Percentiles rank a stretch among this genome's conserved stretches.
These are phyloP conservation scores for Tulasnella sp. DNA, from an alignment of 768 basidiomycete genomes.

Conservation along the genomic window DNA sequence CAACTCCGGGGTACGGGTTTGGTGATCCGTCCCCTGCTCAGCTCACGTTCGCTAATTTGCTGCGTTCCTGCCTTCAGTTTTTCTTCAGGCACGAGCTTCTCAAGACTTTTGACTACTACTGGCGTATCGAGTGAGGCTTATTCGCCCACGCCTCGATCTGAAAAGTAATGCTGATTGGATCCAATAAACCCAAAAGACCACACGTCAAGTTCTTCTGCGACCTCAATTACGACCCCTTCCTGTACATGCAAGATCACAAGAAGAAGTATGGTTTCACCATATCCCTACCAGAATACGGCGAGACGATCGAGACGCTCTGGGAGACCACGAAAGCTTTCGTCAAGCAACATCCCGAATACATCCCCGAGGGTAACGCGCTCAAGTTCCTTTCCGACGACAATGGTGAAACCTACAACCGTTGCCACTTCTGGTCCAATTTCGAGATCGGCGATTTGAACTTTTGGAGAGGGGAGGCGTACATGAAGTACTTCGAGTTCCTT, in stretches of 20 bases:
- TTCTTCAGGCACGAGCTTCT: conserved; percentile 76
- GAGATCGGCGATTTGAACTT: conserved; percentile 80
- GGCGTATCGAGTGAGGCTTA: conserved; percentile 69
- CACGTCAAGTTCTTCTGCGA: conserved; percentile 76
- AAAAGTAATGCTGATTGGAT: background rate
- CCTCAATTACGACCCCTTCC: conserved; percentile 63
- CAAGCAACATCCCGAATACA: conserved; percentile 45
- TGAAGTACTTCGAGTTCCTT: conserved; percentile 71
- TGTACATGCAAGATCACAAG: conserved; percentile 65
- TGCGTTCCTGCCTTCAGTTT: conserved; percentile 39
- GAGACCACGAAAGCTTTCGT: conserved; percentile 64
- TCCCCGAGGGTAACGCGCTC: conserved; percentile 59
- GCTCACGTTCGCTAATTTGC: conserved; percentile 26
- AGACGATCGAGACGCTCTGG: conserved; percentile 79
- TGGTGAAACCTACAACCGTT: conserved; percentile 62
- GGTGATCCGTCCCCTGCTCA: background rate
- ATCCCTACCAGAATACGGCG: conserved; percentile 63
- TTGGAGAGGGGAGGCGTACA: conserved; percentile 75
- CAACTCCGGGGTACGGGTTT: conserved; percentile 61
- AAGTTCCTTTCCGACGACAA: conserved; percentile 64
- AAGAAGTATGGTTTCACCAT: conserved; percentile 89
- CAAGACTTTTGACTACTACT: conserved; percentile 72
- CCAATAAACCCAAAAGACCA: conserved; percentile 44
- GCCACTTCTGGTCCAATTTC: conserved; percentile 89
- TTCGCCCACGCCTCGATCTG: background rate